Conservation (phyloP, 2,329 filamentous ascomycete species). For the Ustulina deusta region DNA sequence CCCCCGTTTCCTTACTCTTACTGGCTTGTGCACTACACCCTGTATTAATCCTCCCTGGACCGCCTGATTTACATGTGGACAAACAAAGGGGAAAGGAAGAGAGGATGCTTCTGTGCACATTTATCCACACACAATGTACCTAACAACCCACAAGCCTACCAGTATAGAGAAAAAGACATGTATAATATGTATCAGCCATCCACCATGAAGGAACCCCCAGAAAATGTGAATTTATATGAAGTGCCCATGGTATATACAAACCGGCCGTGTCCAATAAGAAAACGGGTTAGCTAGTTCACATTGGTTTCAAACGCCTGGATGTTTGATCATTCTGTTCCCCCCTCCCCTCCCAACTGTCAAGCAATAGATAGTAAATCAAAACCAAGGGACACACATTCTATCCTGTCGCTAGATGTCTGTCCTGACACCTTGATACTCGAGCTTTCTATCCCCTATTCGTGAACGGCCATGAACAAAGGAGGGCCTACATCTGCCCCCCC, state of each 20-base stretch:
- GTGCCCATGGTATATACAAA: not conserved
- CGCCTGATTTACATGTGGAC: not conserved
- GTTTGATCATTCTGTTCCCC: not conserved
- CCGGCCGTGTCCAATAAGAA: not conserved
- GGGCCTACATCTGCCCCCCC: too few relatives aligned
- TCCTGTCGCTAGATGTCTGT: too few relatives aligned
- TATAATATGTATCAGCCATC: constrained; percentile 38
- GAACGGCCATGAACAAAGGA: too few relatives aligned
- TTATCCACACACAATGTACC: constrained; percentile 33
- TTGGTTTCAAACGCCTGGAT: not conserved
- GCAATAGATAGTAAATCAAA: too few relatives aligned
- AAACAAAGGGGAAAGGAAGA: not conserved
- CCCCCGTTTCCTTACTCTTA: not conserved
- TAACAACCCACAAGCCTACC: constrained; percentile 25
- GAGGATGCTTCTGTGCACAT: constrained; percentile 23
- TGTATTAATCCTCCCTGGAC: constrained; percentile 2
- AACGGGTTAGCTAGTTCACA: not conserved
- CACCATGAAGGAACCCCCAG: not conserved
- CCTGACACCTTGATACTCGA: too few relatives aligned
- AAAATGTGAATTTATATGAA: not conserved
- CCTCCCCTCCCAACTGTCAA: too few relatives aligned
- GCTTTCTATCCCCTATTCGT: too few relatives aligned
- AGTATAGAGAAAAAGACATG: constrained; percentile 35
- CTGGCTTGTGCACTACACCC: constrained; percentile 11
- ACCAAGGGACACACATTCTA: too few relatives aligned